Evolutionary conservation across 2,329 filamentous ascomycete species (phyloP), one percentile per base, ranked within the genome.

Genomic region (Penicillium sp.): DNA sequence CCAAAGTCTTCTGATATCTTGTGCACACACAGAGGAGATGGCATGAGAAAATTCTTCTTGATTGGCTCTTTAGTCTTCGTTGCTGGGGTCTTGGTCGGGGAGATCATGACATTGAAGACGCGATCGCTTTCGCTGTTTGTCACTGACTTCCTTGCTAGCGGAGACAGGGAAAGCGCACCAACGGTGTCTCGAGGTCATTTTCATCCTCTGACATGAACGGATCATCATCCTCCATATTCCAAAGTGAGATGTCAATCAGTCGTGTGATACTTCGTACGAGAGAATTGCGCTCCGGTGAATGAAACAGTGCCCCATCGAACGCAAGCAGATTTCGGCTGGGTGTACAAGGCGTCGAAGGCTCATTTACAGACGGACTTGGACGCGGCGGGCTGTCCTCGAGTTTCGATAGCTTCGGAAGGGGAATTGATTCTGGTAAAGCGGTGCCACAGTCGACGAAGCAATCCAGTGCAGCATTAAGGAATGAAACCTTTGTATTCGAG

Each of bases 401-500:
- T 23, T 29, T 40, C 7, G 39, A 18, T 16, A 45, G 23, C 24
- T 44, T 56, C 37, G 55, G 50, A 5, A 58, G 19, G 0, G 56
- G 28, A 18, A 66, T 34, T 0, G 37, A 36, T 9, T 40, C 40
- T 6, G 70, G 69, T n/a, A 75, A 53, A 59, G 56, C 56, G 19
- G 64, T 45, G 36, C 67, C 63, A 58, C 75, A 69, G 49, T 62
- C 56, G 45, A 70, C 47, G 56, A 78, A 80, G 37, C 65, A 70
- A 36, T 75, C 67, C 58, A 75, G 68, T 0, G 79, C 77, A 21
- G 69, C 60, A 11, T 70, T 63, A 37, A 81, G 69, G 11, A 75
- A 64, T 0, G 71, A 66, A 6, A 80, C 28, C 59, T 80, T 81
- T 34, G 73, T 73, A 19, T 61, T 63, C 2, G 79, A 81, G 59